A percentile compares a stretch with the other conserved stretches of the same genome.
These are phyloP conservation scores for Hypoxylon sp. DNA, from an alignment of 2,329 filamentous ascomycete genomes.

Conservation along the genomic window DNA sequence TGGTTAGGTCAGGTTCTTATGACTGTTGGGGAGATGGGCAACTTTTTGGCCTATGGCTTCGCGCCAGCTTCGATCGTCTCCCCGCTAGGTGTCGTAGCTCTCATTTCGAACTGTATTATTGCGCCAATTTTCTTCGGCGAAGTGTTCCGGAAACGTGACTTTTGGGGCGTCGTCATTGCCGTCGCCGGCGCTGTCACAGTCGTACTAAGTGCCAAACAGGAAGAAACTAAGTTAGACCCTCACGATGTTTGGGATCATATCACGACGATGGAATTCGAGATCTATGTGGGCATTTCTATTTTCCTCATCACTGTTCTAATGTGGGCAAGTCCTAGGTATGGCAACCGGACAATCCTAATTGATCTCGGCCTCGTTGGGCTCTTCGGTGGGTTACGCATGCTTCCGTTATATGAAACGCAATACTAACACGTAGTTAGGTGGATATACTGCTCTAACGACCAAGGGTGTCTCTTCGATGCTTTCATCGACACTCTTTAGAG, in stretches of 20 bases:
- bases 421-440: slow-evolving; percentile 68
- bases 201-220: slow-evolving; percentile 89
- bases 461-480: slow-evolving; percentile 97
- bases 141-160: slow-evolving; percentile 85
- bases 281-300: slow-evolving; percentile 85
- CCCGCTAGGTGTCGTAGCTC: slow-evolving; percentile 93
- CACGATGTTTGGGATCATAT: slow-evolving; percentile 93
- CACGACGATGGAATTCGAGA: slow-evolving; percentile 88
- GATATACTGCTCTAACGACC: slow-evolving; percentile 96
- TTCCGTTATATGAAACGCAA: slow-evolving; percentile 21
- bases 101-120: slow-evolving; percentile 97
- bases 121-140: slow-evolving; percentile 96
- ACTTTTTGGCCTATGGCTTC: slow-evolving; percentile 97
- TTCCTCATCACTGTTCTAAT: slow-evolving; percentile 82
- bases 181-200: slow-evolving; percentile 91
- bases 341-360: slow-evolving; percentile 88
- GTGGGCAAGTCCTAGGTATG: slow-evolving; percentile 86
- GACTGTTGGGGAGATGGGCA: slow-evolving; percentile 92
- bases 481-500: slow-evolving; percentile 89
- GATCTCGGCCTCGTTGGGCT: slow-evolving; percentile 93
- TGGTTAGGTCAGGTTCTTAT: slow-evolving; percentile 95
- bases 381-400: slow-evolving; percentile 76
- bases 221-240: slow-evolving; percentile 91
- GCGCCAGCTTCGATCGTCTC: slow-evolving; percentile 98
- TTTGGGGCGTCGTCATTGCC: slow-evolving; percentile 89